Base-by-base conservation (phyloP, 305 asterid genomes). In the Fraxinus dipetala region DNA sequence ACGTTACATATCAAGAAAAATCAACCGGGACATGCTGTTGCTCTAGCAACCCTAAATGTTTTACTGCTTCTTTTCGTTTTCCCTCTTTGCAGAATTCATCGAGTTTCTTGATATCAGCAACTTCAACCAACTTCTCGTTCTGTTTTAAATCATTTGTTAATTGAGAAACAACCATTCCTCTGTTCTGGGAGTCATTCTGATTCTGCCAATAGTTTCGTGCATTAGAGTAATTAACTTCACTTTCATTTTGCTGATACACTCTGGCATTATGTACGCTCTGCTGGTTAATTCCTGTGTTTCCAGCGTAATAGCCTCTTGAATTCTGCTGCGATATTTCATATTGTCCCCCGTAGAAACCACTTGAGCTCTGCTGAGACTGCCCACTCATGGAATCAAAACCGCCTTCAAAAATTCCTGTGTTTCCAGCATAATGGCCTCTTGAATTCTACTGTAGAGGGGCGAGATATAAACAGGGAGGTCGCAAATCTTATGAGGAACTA, bases 41-140 rank as follows among this genome's bases (percentile, higher is more conserved):
- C 82, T 85, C 89, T 35, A 95, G 83, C 82, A 76, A 77, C 28
- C 67, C 88, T 83, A 95, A 83, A 61, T 90, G 88, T 69, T 89
- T 84, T 77, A 92, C 89, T 2, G 93, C 97, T 80, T 91, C 95
- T 86, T 87, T 88, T 51, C 91, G 79, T 77, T 91, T 91, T 31
- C 92, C 88, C 79, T 85, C 94, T 81, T 86, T 85, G 18, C 79
- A 85, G 40, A 85, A 89, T 72, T 4, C 88, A 87, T 91, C 98
- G 7, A 95, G 92, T 34, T 51, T 26, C 77, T 82, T 88, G 16
- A 88, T 84, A 70, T 77, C 86, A 81, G 38, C 84, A 83, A 43
- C 85, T 22, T 80, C 88, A 80, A 79, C 72, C 22, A 86, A 80
- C 63, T 26, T 90, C 72, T 76, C 87, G 51, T 78, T 80, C 43